Base-by-base conservation (phyloP, 2,329 filamentous ascomycete species). In the Nectriaceae sp. region DNA sequence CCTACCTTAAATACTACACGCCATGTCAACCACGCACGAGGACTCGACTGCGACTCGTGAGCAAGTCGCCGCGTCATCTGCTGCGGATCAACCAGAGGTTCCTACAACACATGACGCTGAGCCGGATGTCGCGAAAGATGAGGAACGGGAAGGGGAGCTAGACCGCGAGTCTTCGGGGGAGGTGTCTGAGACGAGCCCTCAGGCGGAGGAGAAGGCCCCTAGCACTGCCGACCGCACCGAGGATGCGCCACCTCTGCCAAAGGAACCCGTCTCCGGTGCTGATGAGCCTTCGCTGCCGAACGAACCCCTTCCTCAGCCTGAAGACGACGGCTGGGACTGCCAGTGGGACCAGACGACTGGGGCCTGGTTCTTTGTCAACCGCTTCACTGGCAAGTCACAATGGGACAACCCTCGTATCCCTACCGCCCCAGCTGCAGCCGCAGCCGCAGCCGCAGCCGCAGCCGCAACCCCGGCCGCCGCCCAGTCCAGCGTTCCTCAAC, bases 331-430 rank as follows among this genome's bases (percentile, higher is more conserved):
- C 50, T 96, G 91, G 91, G 84, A 88, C 50, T 84, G 84, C 29
- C 77, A 88, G 49, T 95, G 89, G 88, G 90, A 95, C 60, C 71
- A 79, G 20, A 76, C 68, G 43, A 77, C 80, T 2, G 79, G 86
- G 55, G 79, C 83, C 4, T 96, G 85, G 73, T 95, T 90, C 72
- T 96, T 95, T 71, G 85, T 85, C 75, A 96, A 96, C 67, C 84
- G 86, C 57, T 85, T 88, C 67, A 94, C 89, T 4, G 79, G 82
- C 29, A 74, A 80, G 49, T 84, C 84, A 45, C 90, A 94, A 64
- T 94, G 90, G 87, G 88, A 93, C 29, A 96, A 96, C 62, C 91
- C 91, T 5, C 87, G 91, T 42, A 75, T 93, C 4, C 79, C 85
- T 4, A 72, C 74, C 40, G 70, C 71, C 22, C 40, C 65, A 19